Percentiles rank a stretch among this genome's conserved stretches.
These are phyloP conservation scores for Luvunga scandens DNA, from an alignment of 345 rosid genomes.

Conservation along the genomic window DNA sequence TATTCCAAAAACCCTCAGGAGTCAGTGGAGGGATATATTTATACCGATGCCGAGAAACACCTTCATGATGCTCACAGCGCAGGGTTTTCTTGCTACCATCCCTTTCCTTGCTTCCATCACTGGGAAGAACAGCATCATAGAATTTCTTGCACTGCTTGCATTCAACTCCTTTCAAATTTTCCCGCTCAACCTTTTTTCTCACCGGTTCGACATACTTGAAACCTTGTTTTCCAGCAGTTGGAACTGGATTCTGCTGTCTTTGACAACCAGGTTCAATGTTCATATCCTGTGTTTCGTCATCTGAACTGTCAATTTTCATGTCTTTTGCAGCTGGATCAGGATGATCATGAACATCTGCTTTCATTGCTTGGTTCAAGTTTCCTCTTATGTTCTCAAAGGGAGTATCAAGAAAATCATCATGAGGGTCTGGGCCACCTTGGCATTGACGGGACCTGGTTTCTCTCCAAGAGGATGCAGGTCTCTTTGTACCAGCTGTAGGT, in stretches of 20 bases:
- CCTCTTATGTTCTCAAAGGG: conserved; percentile 62
- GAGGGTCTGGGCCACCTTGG: conserved; percentile 63
- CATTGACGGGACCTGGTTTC: conserved; percentile 62
- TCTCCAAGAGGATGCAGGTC: conserved; percentile 72
- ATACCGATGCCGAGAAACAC: conserved; percentile 90
- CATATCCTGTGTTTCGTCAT: conserved; percentile 78
- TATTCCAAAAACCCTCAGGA: conserved; percentile 97
- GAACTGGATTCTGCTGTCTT: conserved; percentile 35
- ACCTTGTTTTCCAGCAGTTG: conserved; percentile 37
- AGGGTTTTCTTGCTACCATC: conserved; percentile 30
- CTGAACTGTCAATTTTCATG: conserved; percentile 34
- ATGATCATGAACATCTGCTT: conserved; percentile 27
- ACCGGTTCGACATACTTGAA: conserved; percentile 79
- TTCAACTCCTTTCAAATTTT: conserved; percentile 66
- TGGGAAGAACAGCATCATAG: conserved; percentile 83
- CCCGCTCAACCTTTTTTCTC: conserved; percentile 73
- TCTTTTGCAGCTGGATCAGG: conserved; percentile 19
- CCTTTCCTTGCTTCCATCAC: conserved; percentile 29
- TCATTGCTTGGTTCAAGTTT: conserved; percentile 38
- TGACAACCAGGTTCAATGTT: conserved; percentile 38
- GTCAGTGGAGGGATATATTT: conserved; percentile 78
- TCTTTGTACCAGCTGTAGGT: conserved; percentile 52
- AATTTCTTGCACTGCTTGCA: conserved; percentile 97
- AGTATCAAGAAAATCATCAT: conserved; percentile 88
- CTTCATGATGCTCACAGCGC: conserved; percentile 90